Base-by-base conservation (phyloP, 208 protist genomes). In the Leptomonas pyrrhocoris region DNA sequence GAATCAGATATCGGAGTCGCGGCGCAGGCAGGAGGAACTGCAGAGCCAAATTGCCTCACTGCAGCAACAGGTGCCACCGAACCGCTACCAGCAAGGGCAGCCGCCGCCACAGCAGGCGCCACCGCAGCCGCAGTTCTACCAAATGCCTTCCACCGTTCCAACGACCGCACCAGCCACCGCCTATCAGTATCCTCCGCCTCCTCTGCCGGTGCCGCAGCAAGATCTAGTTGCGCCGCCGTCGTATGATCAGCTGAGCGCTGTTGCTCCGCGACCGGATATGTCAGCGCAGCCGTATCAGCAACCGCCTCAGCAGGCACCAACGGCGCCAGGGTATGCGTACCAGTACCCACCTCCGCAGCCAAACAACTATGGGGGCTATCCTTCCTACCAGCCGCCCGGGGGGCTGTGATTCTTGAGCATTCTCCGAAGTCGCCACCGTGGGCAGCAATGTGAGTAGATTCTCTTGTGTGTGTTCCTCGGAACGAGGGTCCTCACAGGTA, bases 1-100 rank as follows among this genome's bases (percentile, higher is more conserved):
- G n/a, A 75, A 36, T 28, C 61, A 76, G 43, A 79, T 93, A 48
- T 55, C 76, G 23, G 55, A 79, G 62, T 89, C 85, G 40, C 73
- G 73, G 49, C 69, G 65, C 34, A 84, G 73, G 21, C 77, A 83
- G 55, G 73, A 86, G 66, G 40, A 73, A 28, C 66, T 80, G 57
- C 71, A 71, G 67, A 42, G 45, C 25, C 77, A 83, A 28, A 83
- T 81, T n/a, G 59, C 57, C 12, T 48, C 54, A 9, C 40, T 76
- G 31, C 72, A 82, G 50, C 53, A 67, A 11, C 69, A 73, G 50
- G 57, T 51, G 45, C 59, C 65, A 48, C 53, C 70, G 2, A 46
- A 30, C 9, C 59, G 51, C 28, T 63, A 55, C 27, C 51, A 6
- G 4, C 36, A 57, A 9, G n/a, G 30, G 27, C 63, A 64, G 51